phyloP scores from a whole-genome alignment of 1,139 yeast genomes.

The Lodderomyces beijingensis region DNA sequence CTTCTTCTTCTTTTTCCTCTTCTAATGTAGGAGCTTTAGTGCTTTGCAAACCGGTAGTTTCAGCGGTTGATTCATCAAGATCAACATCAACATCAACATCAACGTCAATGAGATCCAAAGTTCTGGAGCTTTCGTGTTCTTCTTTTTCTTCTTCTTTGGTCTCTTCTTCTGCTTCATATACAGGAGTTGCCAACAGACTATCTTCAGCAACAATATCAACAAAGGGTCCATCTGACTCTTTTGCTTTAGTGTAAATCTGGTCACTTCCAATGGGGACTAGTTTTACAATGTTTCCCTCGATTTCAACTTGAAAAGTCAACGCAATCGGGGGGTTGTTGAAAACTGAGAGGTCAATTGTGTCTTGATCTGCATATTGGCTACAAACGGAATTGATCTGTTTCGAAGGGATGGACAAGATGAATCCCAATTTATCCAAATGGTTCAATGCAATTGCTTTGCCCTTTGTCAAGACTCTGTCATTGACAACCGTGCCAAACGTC shows the following conservation, averaged over 20 bases:
- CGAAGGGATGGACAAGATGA: constrained; percentile 31
- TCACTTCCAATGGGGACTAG: constrained; percentile 8
- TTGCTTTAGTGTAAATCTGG: too few relatives aligned
- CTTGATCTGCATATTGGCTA: too few relatives aligned
- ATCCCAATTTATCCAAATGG: constrained; percentile 27
- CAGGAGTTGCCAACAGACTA: constrained; percentile 6
- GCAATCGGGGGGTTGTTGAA: constrained; percentile 23
- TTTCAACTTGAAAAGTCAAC: constrained; percentile 18
- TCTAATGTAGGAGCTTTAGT: too few relatives aligned
- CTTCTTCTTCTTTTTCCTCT: too few relatives aligned
- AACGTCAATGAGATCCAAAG: background rate
- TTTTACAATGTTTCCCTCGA: constrained; percentile 8
- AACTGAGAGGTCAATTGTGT: too few relatives aligned
- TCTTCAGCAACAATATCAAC: constrained; percentile 6
- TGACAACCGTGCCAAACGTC: constrained; percentile 40
- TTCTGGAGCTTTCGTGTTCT: background rate
- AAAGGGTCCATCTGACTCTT: constrained; percentile 1
- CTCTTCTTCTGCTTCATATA: background rate
- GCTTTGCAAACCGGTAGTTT: too few relatives aligned
- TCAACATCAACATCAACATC: constrained; percentile 7
- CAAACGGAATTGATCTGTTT: constrained; percentile 5
- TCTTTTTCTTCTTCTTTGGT: constrained; percentile 1
- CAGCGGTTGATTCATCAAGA: background rate
- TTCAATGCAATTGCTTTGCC: constrained; percentile 16
- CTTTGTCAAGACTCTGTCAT: constrained; percentile 19